Base-by-base conservation (phyloP, 768 basidiomycete species). In the Kockovaella imperatae region DNA sequence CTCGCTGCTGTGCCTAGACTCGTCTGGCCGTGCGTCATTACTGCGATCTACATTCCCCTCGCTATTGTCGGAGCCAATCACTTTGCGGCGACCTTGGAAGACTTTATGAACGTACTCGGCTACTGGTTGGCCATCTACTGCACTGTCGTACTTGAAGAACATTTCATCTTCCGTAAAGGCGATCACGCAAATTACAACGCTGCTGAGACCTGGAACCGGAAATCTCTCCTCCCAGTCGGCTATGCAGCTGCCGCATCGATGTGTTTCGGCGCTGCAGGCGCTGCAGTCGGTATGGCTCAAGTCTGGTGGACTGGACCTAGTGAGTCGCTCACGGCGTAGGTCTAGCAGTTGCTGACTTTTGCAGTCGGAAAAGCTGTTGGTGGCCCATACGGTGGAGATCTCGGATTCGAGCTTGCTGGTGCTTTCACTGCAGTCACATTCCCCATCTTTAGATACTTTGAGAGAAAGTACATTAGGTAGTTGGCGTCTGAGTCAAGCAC, bases 51-150 rank as follows among this genome's bases (percentile, higher is more conserved):
- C 73, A 74, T 77, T 49, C 69, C 74, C 40, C 71, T 76, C 26
- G 75, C 75, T 53, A 74, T 77, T 58, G 75, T 74, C 40, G 78
- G 77, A 30, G 75, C 75, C 50, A 69, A 67, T 49, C 66, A 70
- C 53, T 78, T 78, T 67, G 67, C 74, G 26, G 52, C 49, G 29
- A 72, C 73, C 48, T 73, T 78, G 39, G 74, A 76, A 41, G 75
- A 73, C 54, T 73, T 75, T 50, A 53, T 62, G 48, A 54, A 55
- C 48, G 55, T 60, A 14, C 41, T 60, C 29, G 55, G 56, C 42
- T 78, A 79, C 71, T 79, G 77, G 78, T 74, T 77, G 40, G 72
- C 75, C 15, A 77, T 78, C 60, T 78, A 75, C 72, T 67, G 69
- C 51, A 66, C 68, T 31, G 74, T 78, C 56, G 69, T 78, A 29